These are phyloP conservation scores for Hordeum marinum DNA, from an alignment of 176 grass and related monocot genomes.

Conservation along the genomic window DNA sequence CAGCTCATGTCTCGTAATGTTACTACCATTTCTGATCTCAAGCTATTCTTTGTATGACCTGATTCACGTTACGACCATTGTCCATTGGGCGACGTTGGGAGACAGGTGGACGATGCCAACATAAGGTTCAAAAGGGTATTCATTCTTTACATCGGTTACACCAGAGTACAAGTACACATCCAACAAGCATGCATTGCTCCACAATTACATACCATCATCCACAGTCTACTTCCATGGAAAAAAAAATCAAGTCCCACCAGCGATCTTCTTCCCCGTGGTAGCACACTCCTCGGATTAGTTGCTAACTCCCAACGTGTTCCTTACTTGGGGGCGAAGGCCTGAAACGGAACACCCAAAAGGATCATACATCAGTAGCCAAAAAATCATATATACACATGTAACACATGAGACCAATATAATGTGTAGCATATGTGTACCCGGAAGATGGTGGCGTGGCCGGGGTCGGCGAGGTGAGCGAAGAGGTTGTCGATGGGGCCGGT, in stretches of 20 bases:
- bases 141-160: conserved; percentile 45
- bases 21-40: background rate
- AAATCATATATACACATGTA: too few relatives aligned
- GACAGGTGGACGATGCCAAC: background rate
- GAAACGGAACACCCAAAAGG: background rate
- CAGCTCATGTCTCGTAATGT: too few relatives aligned
- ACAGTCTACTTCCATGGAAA: background rate
- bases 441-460: conserved; percentile 81
- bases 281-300: background rate
- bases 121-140: conserved; percentile 26
- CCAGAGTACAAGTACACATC: conserved; percentile 34
- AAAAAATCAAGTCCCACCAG: background rate
- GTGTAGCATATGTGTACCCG: conserved; percentile 32
- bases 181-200: conserved; percentile 33
- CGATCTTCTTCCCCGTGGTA: conserved; percentile 23
- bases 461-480: conserved; percentile 92
- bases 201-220: conserved; percentile 24
- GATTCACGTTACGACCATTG: background rate
- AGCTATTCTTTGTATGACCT: background rate
- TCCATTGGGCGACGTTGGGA: background rate
- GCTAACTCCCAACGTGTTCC: background rate
- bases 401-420: background rate
- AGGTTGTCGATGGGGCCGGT: conserved; percentile 95
- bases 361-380: background rate
- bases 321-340: conserved; percentile 92